A percentile compares a stretch with the other conserved stretches of the same genome.
Evolutionary conservation across 352 stramenopile genomes (phyloP).

Genomic region (Globisporangium cylindrosporum): DNA sequence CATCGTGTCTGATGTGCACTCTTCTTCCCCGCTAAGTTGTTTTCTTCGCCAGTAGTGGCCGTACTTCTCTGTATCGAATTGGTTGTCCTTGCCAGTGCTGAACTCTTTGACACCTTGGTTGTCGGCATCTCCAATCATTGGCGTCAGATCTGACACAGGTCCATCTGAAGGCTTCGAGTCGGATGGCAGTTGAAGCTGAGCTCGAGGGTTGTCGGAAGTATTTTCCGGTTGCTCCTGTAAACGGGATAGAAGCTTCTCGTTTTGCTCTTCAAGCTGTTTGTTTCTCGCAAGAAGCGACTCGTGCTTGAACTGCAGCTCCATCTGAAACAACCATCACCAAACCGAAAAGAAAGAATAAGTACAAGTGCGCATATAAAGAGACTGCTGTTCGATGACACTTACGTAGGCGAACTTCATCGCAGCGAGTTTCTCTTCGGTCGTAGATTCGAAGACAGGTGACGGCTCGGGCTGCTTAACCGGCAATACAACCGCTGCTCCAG

Average conservation of each 20-base stretch:
- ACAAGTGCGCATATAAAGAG: neutral
- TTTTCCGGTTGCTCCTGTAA: slow-evolving; percentile 57
- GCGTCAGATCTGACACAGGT: slow-evolving; percentile 46
- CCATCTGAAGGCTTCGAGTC: slow-evolving; percentile 47
- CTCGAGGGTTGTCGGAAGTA: slow-evolving; percentile 53
- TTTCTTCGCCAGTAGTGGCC: slow-evolving; percentile 13
- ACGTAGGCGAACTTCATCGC: slow-evolving; percentile 45
- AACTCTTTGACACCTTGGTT: slow-evolving; percentile 30
- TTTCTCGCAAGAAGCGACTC: slow-evolving; percentile 41
- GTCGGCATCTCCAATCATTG: slow-evolving; percentile 38
- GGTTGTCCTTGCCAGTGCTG: slow-evolving; percentile 35
- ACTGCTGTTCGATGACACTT: neutral
- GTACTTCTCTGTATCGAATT: slow-evolving; percentile 34
- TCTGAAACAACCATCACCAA: slow-evolving; percentile 15
- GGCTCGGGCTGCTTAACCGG: slow-evolving; percentile 13
- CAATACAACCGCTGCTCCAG: slow-evolving; percentile 16
- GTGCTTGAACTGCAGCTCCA: slow-evolving; percentile 56
- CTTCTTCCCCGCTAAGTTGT: slow-evolving; percentile 37
- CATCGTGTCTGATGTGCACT: slow-evolving; percentile 55
- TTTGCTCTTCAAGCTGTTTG: slow-evolving; percentile 54
- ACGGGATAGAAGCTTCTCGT: slow-evolving; percentile 55
- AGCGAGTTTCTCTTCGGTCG: slow-evolving; percentile 46
- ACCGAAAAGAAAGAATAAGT: neutral
- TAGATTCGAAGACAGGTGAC: slow-evolving; percentile 17
- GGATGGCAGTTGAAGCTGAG: slow-evolving; percentile 64